These are phyloP conservation scores for Ganoderma resinaceum DNA, from an alignment of 1,284 basidiomycete species.

Conservation along the genomic window DNA sequence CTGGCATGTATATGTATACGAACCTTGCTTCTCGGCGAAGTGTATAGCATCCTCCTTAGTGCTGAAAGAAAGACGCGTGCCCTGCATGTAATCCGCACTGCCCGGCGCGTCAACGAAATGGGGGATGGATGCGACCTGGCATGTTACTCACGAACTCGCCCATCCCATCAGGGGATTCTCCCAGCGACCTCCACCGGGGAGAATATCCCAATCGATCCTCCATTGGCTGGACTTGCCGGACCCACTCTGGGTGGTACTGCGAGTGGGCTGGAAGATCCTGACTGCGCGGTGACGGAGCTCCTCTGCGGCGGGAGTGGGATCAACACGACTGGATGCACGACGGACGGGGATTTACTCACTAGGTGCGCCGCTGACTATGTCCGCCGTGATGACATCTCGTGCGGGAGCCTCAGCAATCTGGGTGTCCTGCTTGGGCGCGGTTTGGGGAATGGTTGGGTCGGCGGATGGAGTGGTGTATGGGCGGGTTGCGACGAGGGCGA, in stretches of 20 bases:
- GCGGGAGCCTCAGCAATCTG: constrained; percentile 45
- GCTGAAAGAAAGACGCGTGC: constrained; percentile 86
- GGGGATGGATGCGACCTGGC: not conserved
- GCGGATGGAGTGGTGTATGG: constrained; percentile 34
- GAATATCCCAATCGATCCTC: constrained; percentile 95
- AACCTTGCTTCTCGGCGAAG: constrained; percentile 93
- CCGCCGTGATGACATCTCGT: constrained; percentile 72
- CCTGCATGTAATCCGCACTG: constrained; percentile 98
- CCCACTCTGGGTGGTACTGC: constrained; percentile 96
- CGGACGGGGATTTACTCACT: constrained; percentile 49
- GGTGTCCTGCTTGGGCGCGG: constrained; percentile 43
- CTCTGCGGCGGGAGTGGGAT: constrained; percentile 50
- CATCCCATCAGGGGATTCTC: constrained; percentile 99
- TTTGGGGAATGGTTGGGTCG: constrained; percentile 35
- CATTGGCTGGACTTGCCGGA: constrained; percentile 87
- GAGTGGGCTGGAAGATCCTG: constrained; percentile 93
- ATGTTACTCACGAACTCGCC: constrained; percentile 81
- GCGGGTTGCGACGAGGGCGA: constrained; percentile 30
- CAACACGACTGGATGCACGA: not conserved
- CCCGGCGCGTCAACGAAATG: constrained; percentile 46
- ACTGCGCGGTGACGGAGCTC: constrained; percentile 90
- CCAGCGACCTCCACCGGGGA: constrained; percentile 92
- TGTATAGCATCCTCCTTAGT: constrained; percentile 93
- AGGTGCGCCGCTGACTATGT: constrained; percentile 82
- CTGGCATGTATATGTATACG: constrained; percentile 23